phyloP scores from a whole-genome alignment of 2,329 filamentous ascomycete species.

The Aspergillus novoparasiticus region DNA sequence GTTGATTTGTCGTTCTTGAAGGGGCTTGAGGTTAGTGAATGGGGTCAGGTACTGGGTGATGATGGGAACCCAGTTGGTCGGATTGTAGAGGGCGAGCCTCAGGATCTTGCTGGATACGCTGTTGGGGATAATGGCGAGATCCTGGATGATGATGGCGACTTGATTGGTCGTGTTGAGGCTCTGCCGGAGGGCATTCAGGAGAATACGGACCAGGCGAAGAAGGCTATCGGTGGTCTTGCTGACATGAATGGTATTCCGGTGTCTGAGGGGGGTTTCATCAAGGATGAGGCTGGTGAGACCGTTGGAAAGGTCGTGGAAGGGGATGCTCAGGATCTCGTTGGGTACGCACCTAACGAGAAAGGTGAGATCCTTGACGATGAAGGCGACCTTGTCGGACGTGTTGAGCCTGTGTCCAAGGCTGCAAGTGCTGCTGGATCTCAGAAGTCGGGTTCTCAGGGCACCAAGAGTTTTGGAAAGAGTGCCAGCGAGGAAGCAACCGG shows the following conservation, averaged over 20 bases:
- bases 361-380: slow-evolving; percentile 39
- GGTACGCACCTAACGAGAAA: slow-evolving; percentile 43
- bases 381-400: slow-evolving; percentile 1
- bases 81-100: slow-evolving; percentile 44
- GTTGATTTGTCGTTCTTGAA: slow-evolving; percentile 41
- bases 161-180: slow-evolving; percentile 42
- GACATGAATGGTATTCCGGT: slow-evolving; percentile 46
- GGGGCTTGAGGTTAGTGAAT: slow-evolving; percentile 41
- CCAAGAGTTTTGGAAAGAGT: slow-evolving; percentile 39
- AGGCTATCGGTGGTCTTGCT: slow-evolving; percentile 36
- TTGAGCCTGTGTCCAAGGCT: slow-evolving; percentile 24
- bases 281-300: slow-evolving; percentile 46
- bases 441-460: slow-evolving; percentile 25
- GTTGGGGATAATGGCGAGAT: slow-evolving; percentile 42
- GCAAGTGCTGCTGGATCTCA: slow-evolving; percentile 37
- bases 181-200: slow-evolving; percentile 25
- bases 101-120: slow-evolving; percentile 44
- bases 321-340: slow-evolving; percentile 43
- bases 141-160: slow-evolving; percentile 34
- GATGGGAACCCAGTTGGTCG: slow-evolving; percentile 40
- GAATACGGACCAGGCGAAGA: slow-evolving; percentile 29
- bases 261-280: slow-evolving; percentile 56
- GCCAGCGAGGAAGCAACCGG: slow-evolving; percentile 54
- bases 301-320: slow-evolving; percentile 46
- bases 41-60: slow-evolving; percentile 39